Conservation (phyloP, 78 protist genomes). For the Dictyostelium brefeldianum region DNA sequence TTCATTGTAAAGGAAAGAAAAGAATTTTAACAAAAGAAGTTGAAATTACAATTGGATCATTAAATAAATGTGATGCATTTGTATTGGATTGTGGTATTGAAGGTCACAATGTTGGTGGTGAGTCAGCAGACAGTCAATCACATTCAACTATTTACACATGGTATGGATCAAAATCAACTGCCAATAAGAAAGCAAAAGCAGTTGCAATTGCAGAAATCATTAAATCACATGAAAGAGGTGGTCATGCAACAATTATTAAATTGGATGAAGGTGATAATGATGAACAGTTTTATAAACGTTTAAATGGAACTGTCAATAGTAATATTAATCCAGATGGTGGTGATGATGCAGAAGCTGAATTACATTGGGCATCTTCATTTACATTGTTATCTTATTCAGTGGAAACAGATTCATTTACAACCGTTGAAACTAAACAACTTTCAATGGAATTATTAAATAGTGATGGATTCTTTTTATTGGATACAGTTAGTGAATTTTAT, state of each 20-base stretch:
- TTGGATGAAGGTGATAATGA: slow-evolving; percentile 59
- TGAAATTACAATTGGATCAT: slow-evolving; percentile 29
- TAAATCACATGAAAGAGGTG: slow-evolving; percentile 67
- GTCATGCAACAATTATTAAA: slow-evolving; percentile 60
- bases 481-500: slow-evolving; percentile 58
- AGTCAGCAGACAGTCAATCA: slow-evolving; percentile 21
- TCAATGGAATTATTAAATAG: slow-evolving; percentile 33
- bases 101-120: slow-evolving; percentile 50
- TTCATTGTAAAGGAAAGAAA: slow-evolving; percentile 74
- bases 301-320: not conserved
- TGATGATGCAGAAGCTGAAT: slow-evolving; percentile 62
- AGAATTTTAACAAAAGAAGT: slow-evolving; percentile 61
- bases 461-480: slow-evolving; percentile 42
- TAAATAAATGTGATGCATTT: slow-evolving; percentile 55
- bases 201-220: slow-evolving; percentile 72
- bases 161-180: slow-evolving; percentile 59
- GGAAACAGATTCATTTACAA: not conserved
- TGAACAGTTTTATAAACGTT: slow-evolving; percentile 3
- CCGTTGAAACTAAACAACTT: slow-evolving; percentile 7
- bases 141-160: slow-evolving; percentile 48
- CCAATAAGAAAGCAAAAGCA: slow-evolving; percentile 61
- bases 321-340: slow-evolving; percentile 63
- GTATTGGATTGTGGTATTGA: slow-evolving; percentile 75
- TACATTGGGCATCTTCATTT: slow-evolving; percentile 38
- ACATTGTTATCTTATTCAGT: not conserved